These are phyloP conservation scores for Hymenoscyphus repandus DNA, from an alignment of 2,329 filamentous ascomycete species.

Conservation along the genomic window DNA sequence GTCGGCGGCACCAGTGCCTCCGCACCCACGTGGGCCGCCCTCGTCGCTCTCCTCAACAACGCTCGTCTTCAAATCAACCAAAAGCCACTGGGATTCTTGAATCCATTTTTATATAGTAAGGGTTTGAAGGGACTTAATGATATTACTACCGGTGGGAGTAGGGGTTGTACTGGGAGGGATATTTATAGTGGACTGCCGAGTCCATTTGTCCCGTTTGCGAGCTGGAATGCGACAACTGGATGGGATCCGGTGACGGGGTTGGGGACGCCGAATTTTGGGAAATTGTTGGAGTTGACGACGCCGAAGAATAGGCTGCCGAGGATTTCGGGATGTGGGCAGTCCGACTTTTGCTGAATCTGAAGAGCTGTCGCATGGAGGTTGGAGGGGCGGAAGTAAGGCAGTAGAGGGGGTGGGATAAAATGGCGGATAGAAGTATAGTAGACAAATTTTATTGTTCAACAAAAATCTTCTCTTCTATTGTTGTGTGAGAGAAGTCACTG, in stretches of 20 bases:
- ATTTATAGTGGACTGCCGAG: conserved; percentile 13
- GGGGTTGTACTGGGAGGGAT: conserved; percentile 31
- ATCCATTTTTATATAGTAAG: conserved; percentile 52
- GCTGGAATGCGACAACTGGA: conserved; percentile 36
- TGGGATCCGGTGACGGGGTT: conserved; percentile 46
- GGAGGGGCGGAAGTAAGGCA: not conserved
- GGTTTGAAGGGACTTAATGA: conserved; percentile 46
- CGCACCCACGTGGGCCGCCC: conserved; percentile 50
- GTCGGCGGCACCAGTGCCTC: conserved; percentile 39
- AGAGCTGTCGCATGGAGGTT: not conserved
- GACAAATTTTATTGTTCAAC: no score
- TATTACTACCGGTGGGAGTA: conserved; percentile 34
- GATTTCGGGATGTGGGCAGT: not conserved
- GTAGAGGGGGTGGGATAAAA: no score
- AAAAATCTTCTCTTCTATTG: no score
- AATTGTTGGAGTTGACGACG: conserved; percentile 26
- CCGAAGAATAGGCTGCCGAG: not conserved
- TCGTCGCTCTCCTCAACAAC: conserved; percentile 60
- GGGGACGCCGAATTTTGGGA: conserved; percentile 42
- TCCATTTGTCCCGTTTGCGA: conserved; percentile 31
- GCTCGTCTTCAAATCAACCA: conserved; percentile 46
- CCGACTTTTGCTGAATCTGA: not conserved
- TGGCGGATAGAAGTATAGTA: no score
- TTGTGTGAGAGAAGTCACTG: no score
- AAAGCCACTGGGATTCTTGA: conserved; percentile 47